A percentile compares a stretch with the other conserved stretches of the same genome.
These are phyloP conservation scores for Lactarius pseudohatsudake DNA, from an alignment of 768 basidiomycete genomes.

Conservation along the genomic window DNA sequence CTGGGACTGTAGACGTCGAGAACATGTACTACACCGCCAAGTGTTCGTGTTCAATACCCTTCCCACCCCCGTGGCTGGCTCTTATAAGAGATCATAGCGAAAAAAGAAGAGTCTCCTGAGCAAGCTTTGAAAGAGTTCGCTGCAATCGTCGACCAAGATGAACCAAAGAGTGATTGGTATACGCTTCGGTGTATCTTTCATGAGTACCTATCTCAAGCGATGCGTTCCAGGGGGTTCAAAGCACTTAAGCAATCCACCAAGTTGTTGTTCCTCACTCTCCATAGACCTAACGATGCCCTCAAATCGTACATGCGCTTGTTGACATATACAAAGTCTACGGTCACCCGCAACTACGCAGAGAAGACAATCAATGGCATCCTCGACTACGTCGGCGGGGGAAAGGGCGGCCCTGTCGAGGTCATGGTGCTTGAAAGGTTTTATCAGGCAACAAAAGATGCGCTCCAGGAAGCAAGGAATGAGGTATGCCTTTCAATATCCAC, in stretches of 20 bases:
- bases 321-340: slow-evolving; percentile 92
- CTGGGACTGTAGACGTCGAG: slow-evolving; percentile 85
- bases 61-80: background rate
- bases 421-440: slow-evolving; percentile 94
- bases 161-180: slow-evolving; percentile 93
- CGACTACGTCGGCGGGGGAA: slow-evolving; percentile 94
- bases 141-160: slow-evolving; percentile 84
- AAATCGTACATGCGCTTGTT: slow-evolving; percentile 83
- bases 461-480: slow-evolving; percentile 96
- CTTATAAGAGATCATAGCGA: slow-evolving; percentile 50
- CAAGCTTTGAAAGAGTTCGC: slow-evolving; percentile 88
- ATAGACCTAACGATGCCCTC: slow-evolving; percentile 81
- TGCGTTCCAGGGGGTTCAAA: slow-evolving; percentile 85
- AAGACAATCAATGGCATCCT: slow-evolving; percentile 98
- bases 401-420: slow-evolving; percentile 75
- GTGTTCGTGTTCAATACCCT: slow-evolving; percentile 51
- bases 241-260: slow-evolving; percentile 97
- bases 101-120: slow-evolving; percentile 93
- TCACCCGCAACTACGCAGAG: slow-evolving; percentile 94
- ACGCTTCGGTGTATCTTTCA: slow-evolving; percentile 30
- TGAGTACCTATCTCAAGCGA: slow-evolving; percentile 6
- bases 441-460: slow-evolving; percentile 83
- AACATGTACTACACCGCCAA: slow-evolving; percentile 99
- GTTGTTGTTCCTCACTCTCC: slow-evolving; percentile 76
- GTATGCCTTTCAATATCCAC: slow-evolving; percentile 39